A percentile compares a stretch with the other conserved stretches of the same genome.
Evolutionary conservation across 2,329 filamentous ascomycete species (phyloP).

Genomic region (Aspergillus nomiae): DNA sequence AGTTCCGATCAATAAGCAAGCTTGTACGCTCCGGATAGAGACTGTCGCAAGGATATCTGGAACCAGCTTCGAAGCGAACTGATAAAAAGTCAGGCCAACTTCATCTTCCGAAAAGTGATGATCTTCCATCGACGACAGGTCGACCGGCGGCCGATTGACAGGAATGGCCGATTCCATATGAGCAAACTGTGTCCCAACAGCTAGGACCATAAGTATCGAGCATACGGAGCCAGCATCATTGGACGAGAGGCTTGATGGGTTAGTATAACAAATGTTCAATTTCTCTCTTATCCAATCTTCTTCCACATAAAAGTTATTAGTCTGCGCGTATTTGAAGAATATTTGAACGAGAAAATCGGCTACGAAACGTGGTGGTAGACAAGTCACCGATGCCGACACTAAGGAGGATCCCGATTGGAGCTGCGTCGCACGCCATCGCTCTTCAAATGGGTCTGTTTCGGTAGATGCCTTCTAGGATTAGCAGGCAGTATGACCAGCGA

Average conservation of each 20-base stretch:
- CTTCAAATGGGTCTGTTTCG: constrained; percentile 43
- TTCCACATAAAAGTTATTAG: constrained; percentile 48
- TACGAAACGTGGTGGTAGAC: constrained; percentile 47
- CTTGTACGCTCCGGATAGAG: constrained; percentile 61
- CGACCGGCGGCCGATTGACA: constrained; percentile 33
- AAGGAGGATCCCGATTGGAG: constrained; percentile 43
- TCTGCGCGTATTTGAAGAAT: constrained; percentile 48
- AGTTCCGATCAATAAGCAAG: constrained; percentile 58
- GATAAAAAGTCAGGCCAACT: constrained; percentile 59
- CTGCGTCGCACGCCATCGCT: constrained; percentile 46
- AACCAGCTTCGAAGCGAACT: constrained; percentile 56
- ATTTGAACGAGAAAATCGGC: constrained; percentile 46
- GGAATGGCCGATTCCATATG: constrained; percentile 43
- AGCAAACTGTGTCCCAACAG: constrained; percentile 48
- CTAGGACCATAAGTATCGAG: constrained; percentile 45
- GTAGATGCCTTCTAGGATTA: constrained; percentile 32
- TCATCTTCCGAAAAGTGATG: constrained; percentile 53
- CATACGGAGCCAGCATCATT: constrained; percentile 46
- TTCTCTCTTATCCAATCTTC: constrained; percentile 45
- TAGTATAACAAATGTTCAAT: constrained; percentile 40
- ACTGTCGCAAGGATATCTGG: constrained; percentile 60
- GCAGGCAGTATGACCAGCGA: neutral
- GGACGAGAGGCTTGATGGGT: constrained; percentile 35
- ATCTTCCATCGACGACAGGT: constrained; percentile 30
- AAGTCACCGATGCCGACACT: constrained; percentile 40